A percentile compares a stretch with the other conserved stretches of the same genome.
phyloP scores from a whole-genome alignment of 345 rosid genomes.

The Populus pruinosa region DNA sequence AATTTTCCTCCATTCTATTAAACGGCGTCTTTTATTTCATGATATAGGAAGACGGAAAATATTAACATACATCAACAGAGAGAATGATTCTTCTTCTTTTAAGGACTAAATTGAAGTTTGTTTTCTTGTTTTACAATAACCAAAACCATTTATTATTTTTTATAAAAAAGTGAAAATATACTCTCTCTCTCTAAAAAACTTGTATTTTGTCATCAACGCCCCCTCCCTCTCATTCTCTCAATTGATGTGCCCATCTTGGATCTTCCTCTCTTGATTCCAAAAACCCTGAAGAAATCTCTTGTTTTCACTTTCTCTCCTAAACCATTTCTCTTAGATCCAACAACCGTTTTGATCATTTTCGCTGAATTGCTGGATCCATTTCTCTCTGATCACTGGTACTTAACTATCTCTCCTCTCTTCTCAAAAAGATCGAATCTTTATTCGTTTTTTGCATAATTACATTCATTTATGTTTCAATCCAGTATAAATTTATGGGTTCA shows the following conservation, averaged over 20 bases:
- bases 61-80: too few relatives aligned
- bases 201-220: background rate
- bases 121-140: too few relatives aligned
- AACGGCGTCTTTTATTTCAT: too few relatives aligned
- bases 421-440: background rate
- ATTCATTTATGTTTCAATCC: background rate
- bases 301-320: conserved; percentile 1
- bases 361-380: background rate
- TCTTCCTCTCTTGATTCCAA: conserved; percentile 13
- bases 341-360: background rate
- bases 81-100: too few relatives aligned
- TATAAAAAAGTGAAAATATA: background rate
- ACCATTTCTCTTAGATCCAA: conserved; percentile 22
- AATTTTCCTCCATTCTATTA: too few relatives aligned
- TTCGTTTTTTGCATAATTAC: background rate
- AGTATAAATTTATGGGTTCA: background rate
- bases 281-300: background rate
- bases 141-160: background rate
- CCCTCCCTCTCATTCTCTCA: too few relatives aligned
- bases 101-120: too few relatives aligned
- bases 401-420: background rate
- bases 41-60: background rate
- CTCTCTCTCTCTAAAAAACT: background rate
- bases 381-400: conserved; percentile 1
- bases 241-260: background rate